A percentile compares a stretch with the other conserved stretches of the same genome.
Evolutionary conservation across 192 early-diverging fungal species (phyloP).

Genomic region (Entophlyctis helioformis): DNA sequence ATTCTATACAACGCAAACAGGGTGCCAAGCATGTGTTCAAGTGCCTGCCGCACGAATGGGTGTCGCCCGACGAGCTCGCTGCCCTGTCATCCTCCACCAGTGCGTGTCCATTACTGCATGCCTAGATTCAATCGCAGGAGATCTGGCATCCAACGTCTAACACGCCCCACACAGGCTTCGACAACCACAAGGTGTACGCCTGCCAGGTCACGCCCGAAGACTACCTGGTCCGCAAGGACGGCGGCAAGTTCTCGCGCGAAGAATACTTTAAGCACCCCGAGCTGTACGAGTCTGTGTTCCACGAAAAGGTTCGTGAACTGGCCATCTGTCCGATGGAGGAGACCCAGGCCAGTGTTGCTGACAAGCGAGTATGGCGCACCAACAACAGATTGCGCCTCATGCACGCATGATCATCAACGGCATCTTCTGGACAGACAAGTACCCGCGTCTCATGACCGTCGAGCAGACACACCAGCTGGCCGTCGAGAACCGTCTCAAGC

Average conservation of each 20-base stretch:
- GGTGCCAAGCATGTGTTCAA: conserved; percentile 88
- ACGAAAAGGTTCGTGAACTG: conserved; percentile 56
- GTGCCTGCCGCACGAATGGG: conserved; percentile 81
- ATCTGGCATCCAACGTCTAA: background rate
- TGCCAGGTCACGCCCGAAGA: conserved; percentile 67
- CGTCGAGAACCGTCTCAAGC: conserved; percentile 45
- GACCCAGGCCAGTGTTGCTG: background rate
- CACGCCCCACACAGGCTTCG: conserved; percentile 38
- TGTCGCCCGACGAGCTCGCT: conserved; percentile 44
- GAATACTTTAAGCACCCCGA: conserved; percentile 75
- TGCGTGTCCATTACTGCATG: too few species aligned
- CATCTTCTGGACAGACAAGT: conserved; percentile 83
- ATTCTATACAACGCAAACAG: conserved; percentile 10
- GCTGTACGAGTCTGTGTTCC: conserved; percentile 65
- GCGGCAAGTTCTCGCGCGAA: conserved; percentile 34
- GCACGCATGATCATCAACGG: conserved; percentile 82
- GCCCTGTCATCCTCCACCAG: too few species aligned
- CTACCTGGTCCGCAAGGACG: conserved; percentile 69
- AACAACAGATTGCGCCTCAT: conserved; percentile 76
- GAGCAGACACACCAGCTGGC: conserved; percentile 68
- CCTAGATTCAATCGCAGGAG: background rate
- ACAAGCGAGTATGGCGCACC: background rate
- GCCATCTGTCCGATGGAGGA: too few species aligned
- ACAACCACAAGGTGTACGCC: conserved; percentile 65
- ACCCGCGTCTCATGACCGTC: conserved; percentile 80